phyloP scores from a whole-genome alignment of 768 basidiomycete species.

The Termitomyces titanicus region DNA sequence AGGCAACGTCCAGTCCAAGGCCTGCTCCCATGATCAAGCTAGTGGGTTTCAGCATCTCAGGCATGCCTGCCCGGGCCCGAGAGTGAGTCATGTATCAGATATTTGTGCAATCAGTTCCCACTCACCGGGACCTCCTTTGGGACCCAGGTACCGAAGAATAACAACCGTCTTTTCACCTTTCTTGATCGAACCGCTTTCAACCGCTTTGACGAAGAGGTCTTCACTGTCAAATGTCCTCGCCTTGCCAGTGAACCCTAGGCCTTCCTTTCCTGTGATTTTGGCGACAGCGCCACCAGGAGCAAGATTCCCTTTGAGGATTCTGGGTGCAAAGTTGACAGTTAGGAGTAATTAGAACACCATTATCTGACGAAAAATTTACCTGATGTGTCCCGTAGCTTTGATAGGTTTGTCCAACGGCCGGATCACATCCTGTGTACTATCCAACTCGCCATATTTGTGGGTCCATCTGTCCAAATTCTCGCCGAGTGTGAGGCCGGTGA shows the following conservation, averaged over 20 bases:
- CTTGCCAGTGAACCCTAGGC: conserved; percentile 83
- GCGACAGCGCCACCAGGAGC: conserved; percentile 95
- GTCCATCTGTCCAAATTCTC: conserved; percentile 93
- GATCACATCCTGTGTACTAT: conserved; percentile 78
- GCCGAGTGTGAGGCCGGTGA: conserved; percentile 85
- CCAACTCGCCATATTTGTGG: conserved; percentile 73
- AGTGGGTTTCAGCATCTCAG: conserved; percentile 98
- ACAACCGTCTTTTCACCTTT: conserved; percentile 96
- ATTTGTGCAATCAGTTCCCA: conserved; percentile 20
- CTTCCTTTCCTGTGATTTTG: conserved; percentile 97
- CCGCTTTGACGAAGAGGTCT: conserved; percentile 81
- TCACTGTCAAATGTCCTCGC: conserved; percentile 93
- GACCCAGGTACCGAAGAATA: conserved; percentile 93
- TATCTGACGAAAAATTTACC: conserved; percentile 41
- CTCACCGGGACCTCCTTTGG: conserved; percentile 93
- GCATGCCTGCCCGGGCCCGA: conserved; percentile 69
- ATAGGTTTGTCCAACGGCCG: conserved; percentile 85
- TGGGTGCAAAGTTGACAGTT: conserved; percentile 24
- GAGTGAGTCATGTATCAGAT: conserved; percentile 15
- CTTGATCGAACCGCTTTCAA: conserved; percentile 85
- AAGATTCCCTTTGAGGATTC: conserved; percentile 88
- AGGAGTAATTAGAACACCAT: conserved; percentile 12
- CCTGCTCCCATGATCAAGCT: conserved; percentile 99
- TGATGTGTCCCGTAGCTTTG: conserved; percentile 85
- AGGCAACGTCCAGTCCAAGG: conserved; percentile 92